A percentile compares a stretch with the other conserved stretches of the same genome.
These are phyloP conservation scores for Leucocoprinus sp. DNA, from an alignment of 768 basidiomycete species.

Conservation along the genomic window DNA sequence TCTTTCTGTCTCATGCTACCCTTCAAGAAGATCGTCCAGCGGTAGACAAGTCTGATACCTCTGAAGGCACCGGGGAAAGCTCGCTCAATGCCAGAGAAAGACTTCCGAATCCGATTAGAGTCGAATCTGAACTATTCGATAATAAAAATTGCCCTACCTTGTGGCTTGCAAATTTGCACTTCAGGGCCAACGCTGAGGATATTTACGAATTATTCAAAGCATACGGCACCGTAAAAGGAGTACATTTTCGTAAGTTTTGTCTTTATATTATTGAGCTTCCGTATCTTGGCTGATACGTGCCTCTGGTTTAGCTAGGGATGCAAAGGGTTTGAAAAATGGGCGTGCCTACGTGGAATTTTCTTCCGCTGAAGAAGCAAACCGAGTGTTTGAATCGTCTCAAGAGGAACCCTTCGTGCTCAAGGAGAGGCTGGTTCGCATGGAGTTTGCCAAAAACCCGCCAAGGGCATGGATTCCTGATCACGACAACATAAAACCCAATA, in stretches of 20 bases:
- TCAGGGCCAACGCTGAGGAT: constrained; percentile 29
- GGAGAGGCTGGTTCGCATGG: not conserved
- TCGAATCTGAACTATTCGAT: too few species aligned
- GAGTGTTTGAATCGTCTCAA: constrained; percentile 22
- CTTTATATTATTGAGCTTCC: not conserved
- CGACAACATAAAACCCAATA: constrained; percentile 14
- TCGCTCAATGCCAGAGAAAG: not conserved
- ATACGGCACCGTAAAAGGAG: constrained; percentile 31
- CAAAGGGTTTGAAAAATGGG: constrained; percentile 32
- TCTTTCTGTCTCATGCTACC: constrained; percentile 17
- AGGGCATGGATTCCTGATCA: not conserved
- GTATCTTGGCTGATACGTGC: not conserved
- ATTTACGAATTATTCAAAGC: constrained; percentile 31
- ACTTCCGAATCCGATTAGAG: too few species aligned
- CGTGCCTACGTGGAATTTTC: constrained; percentile 39
- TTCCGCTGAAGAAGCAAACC: constrained; percentile 27
- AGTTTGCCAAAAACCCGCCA: not conserved
- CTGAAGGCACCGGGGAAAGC: too few species aligned
- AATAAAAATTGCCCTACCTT: constrained; percentile 22
- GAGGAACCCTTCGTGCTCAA: constrained; percentile 35
- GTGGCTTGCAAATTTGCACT: constrained; percentile 51
- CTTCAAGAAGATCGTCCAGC: not conserved
- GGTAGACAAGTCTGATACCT: too few species aligned
- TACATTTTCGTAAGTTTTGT: constrained; percentile 33
- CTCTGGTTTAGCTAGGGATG: constrained; percentile 6